phyloP scores from a whole-genome alignment of 805 yeast genomes.

The Yarrowia bubula region DNA sequence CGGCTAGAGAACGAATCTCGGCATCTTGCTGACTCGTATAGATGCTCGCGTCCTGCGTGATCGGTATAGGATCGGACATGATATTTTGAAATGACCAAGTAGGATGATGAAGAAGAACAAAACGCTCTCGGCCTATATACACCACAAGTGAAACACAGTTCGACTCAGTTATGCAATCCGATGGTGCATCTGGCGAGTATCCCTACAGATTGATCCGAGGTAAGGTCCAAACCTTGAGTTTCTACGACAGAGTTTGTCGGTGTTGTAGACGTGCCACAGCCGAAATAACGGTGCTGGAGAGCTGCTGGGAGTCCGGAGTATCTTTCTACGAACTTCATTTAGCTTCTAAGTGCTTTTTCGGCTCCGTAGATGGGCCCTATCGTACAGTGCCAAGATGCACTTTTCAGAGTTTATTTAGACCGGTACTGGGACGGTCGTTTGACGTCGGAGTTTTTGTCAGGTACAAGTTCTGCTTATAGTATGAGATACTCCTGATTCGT shows the following conservation, averaged over 20 bases:
- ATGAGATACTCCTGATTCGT: too few relatives aligned
- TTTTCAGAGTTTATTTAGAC: too few relatives aligned
- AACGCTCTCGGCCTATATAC: neutral
- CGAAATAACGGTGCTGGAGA: neutral
- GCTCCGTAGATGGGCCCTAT: too few relatives aligned
- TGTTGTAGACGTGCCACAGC: neutral
- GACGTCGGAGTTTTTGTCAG: too few relatives aligned
- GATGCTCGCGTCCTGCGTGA: constrained; percentile 17
- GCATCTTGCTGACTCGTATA: constrained; percentile 17
- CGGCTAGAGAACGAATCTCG: constrained; percentile 23
- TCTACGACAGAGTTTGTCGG: neutral
- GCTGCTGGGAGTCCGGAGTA: neutral
- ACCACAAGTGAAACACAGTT: neutral
- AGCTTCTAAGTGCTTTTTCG: too few relatives aligned
- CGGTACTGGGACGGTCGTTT: too few relatives aligned
- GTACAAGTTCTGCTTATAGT: too few relatives aligned
- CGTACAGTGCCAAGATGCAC: too few relatives aligned
- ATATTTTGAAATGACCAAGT: neutral
- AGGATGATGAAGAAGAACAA: neutral
- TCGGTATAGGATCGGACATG: constrained; percentile 5
- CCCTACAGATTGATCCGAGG: neutral
- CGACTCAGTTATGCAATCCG: neutral
- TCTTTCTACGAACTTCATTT: too few relatives aligned
- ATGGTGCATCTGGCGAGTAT: neutral
- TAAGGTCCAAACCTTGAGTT: too few relatives aligned